Percentiles rank a stretch among this genome's conserved stretches.
Conservation (phyloP, 2,329 filamentous ascomycete genomes). For the Microcyclosporella mali region DNA sequence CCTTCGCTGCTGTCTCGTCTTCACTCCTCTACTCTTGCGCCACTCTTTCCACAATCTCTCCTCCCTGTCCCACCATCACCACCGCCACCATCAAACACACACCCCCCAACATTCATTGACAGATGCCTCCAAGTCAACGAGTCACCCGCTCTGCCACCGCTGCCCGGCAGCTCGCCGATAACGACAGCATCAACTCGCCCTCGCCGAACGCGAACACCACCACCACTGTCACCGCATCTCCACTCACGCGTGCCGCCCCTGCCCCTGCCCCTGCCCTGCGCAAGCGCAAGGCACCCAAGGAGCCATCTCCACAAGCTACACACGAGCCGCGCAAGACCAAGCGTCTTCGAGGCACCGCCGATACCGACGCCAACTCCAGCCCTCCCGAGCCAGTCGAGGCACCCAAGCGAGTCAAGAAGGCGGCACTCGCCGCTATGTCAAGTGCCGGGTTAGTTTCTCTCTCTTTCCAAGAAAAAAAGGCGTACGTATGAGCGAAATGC, state of each 20-base stretch:
- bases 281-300: conserved; percentile 67
- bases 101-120: conserved; percentile 14
- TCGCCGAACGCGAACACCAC: conserved; percentile 25
- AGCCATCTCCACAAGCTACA: conserved; percentile 46
- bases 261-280: conserved; percentile 40
- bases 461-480: no score
- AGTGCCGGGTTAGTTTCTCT: conserved; percentile 56
- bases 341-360: conserved; percentile 53
- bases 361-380: conserved; percentile 34
- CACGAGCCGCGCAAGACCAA: conserved; percentile 40
- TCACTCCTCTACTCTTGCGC: no score
- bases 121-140: conserved; percentile 23
- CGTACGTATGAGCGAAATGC: conserved; percentile 11
- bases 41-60: background rate
- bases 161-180: conserved; percentile 75
- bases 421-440: conserved; percentile 58
- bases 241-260: conserved; percentile 46
- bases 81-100: background rate
- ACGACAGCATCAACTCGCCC: conserved; percentile 32
- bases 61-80: conserved; percentile 4
- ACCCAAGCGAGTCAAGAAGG: conserved; percentile 52
- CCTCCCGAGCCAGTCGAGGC: conserved; percentile 37
- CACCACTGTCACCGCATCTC: conserved; percentile 32
- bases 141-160: conserved; percentile 36
- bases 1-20: conserved; percentile 1